Conservation (phyloP, 2,329 filamentous ascomycete species). For the Tolypocladium album region DNA sequence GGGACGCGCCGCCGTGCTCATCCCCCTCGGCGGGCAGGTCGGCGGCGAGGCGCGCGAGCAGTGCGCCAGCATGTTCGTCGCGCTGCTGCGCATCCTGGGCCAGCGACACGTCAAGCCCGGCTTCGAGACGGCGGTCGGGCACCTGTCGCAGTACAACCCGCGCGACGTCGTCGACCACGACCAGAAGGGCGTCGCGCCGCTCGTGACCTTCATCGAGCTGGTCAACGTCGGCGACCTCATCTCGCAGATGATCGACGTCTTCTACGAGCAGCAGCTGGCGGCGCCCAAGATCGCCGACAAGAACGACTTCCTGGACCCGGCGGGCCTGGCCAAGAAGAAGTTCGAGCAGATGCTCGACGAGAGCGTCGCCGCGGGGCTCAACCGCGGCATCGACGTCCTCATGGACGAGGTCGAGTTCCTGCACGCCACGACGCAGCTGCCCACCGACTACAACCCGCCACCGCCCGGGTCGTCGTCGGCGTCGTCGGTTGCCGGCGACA, state of each 20-base stretch:
- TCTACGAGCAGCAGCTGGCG: constrained; percentile 91
- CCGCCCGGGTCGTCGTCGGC: constrained; percentile 16
- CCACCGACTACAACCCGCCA: constrained; percentile 86
- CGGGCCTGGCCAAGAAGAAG: constrained; percentile 90
- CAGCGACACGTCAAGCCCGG: constrained; percentile 82
- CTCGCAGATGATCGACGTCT: constrained; percentile 97
- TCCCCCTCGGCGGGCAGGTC: constrained; percentile 65
- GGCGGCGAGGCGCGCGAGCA: constrained; percentile 79
- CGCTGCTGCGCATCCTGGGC: constrained; percentile 73
- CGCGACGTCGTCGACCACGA: constrained; percentile 67
- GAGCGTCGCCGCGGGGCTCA: constrained; percentile 86
- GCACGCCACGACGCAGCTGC: constrained; percentile 74
- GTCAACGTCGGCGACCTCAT: constrained; percentile 98
- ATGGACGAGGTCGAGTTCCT: constrained; percentile 98
- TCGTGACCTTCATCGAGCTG: constrained; percentile 92
- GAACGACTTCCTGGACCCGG: constrained; percentile 89
- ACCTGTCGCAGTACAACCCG: constrained; percentile 85
- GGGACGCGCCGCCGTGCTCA: constrained; percentile 75
- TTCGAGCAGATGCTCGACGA: constrained; percentile 99
- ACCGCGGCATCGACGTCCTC: constrained; percentile 94
- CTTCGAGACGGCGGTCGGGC: constrained; percentile 84
- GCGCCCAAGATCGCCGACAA: constrained; percentile 74
- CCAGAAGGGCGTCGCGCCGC: constrained; percentile 68
- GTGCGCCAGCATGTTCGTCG: constrained; percentile 81
- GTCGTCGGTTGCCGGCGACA: constrained; percentile 11